These are phyloP conservation scores for Acorus calamus DNA, from an alignment of 106 monocot species.

Conservation along the genomic window DNA sequence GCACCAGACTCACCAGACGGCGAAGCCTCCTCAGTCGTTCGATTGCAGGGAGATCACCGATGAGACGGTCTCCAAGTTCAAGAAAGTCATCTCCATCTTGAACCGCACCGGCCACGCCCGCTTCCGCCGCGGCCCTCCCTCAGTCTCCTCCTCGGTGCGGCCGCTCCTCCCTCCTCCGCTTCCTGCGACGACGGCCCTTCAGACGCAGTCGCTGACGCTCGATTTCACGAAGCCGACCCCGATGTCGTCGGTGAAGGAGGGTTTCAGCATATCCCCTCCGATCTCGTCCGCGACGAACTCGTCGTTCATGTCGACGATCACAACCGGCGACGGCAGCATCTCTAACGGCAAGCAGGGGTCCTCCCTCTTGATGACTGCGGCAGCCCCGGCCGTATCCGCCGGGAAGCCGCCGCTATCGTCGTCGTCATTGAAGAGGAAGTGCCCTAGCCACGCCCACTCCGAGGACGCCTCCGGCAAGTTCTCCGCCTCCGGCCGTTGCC, in stretches of 20 bases:
- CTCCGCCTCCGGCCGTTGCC: slow-evolving; percentile 50
- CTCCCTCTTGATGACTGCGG: slow-evolving; percentile 8
- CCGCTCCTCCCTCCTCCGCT: not conserved
- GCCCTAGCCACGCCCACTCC: slow-evolving; percentile 55
- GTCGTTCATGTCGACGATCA: slow-evolving; percentile 75
- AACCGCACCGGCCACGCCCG: slow-evolving; percentile 91
- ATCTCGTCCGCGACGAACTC: slow-evolving; percentile 52
- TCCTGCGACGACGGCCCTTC: not conserved
- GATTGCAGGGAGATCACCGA: slow-evolving; percentile 84
- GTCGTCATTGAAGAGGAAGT: slow-evolving; percentile 30
- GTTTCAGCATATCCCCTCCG: slow-evolving; percentile 39
- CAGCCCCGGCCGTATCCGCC: slow-evolving; percentile 7
- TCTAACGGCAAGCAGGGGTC: slow-evolving; percentile 54
- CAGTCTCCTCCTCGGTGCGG: not conserved
- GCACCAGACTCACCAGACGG: slow-evolving; percentile 8
- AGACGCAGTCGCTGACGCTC: slow-evolving; percentile 17
- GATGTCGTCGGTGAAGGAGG: slow-evolving; percentile 12
- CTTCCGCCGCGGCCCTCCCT: slow-evolving; percentile 55
- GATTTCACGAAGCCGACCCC: slow-evolving; percentile 35
- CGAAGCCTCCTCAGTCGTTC: not conserved
- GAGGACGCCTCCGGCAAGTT: slow-evolving; percentile 25
- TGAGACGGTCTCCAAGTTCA: slow-evolving; percentile 75
- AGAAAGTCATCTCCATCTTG: slow-evolving; percentile 73
- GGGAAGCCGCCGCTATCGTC: slow-evolving; percentile 61
- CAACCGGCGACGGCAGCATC: slow-evolving; percentile 71